Conservation (phyloP, 352 stramenopile genomes). For the Pythium periplocum region DNA sequence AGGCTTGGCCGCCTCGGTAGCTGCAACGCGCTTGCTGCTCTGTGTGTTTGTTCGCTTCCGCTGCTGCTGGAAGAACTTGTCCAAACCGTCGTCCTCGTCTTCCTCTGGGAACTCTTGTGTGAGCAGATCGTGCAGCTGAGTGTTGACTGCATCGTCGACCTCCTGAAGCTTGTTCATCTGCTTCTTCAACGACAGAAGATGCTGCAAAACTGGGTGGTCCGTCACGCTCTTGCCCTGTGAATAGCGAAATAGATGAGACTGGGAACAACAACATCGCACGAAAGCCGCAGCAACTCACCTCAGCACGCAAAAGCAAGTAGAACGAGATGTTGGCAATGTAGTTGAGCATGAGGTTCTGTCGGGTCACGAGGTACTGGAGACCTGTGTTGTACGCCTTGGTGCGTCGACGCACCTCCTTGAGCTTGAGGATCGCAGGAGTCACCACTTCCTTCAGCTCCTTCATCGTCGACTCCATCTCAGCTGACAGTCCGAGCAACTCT, state of each 20-base stretch:
- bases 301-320: slow-evolving; percentile 72
- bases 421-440: slow-evolving; percentile 61
- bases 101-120: slow-evolving; percentile 56
- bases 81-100: slow-evolving; percentile 51
- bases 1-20: neutral
- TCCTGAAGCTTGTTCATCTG: slow-evolving; percentile 58
- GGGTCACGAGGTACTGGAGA: slow-evolving; percentile 71
- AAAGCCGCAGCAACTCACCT: slow-evolving; percentile 16
- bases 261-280: neutral
- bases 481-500: slow-evolving; percentile 65
- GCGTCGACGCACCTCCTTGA: slow-evolving; percentile 57
- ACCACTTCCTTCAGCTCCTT: slow-evolving; percentile 62
- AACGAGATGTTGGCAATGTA: slow-evolving; percentile 86
- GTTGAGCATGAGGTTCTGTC: slow-evolving; percentile 80
- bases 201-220: slow-evolving; percentile 73
- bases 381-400: slow-evolving; percentile 54
- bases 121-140: slow-evolving; percentile 60
- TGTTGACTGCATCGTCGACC: slow-evolving; percentile 50
- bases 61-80: slow-evolving; percentile 57
- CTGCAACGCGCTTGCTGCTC: slow-evolving; percentile 19
- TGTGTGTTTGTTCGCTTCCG: slow-evolving; percentile 6
- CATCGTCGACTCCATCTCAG: slow-evolving; percentile 62
- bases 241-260: neutral
- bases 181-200: slow-evolving; percentile 73
- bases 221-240: slow-evolving; percentile 58